A percentile compares a stretch with the other conserved stretches of the same genome.
These are phyloP conservation scores for Yamadazyma mexicana DNA, from an alignment of 1,139 yeast species.

Conservation along the genomic window DNA sequence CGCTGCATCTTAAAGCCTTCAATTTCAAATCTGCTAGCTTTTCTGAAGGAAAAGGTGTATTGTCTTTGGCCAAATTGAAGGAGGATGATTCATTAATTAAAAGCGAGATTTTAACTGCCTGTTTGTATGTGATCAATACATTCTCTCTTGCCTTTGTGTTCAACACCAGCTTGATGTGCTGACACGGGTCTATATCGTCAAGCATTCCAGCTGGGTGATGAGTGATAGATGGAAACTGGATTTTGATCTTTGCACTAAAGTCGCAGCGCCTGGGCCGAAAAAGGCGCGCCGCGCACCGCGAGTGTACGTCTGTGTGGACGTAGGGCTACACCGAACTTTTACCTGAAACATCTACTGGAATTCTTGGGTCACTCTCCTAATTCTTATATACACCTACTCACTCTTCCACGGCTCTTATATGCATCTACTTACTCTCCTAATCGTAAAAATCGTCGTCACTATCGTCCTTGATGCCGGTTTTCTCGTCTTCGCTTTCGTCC, in stretches of 20 bases:
- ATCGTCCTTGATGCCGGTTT: constrained; percentile 50
- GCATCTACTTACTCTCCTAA: too few relatives aligned
- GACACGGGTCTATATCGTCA: constrained; percentile 41
- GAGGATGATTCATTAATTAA: constrained; percentile 23
- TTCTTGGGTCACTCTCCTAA: too few relatives aligned
- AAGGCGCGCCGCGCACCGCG: too few relatives aligned
- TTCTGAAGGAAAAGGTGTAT: constrained; percentile 26
- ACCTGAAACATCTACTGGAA: too few relatives aligned
- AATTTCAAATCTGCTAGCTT: constrained; percentile 41
- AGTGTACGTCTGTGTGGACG: too few relatives aligned
- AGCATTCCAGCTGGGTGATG: constrained; percentile 11
- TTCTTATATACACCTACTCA: too few relatives aligned
- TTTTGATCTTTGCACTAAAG: background rate
- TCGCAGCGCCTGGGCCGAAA: background rate
- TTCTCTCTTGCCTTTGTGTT: constrained; percentile 55
- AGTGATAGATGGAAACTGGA: background rate
- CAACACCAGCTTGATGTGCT: constrained; percentile 54
- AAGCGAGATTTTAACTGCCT: constrained; percentile 52
- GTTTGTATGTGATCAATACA: constrained; percentile 56
- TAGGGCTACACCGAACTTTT: too few relatives aligned
- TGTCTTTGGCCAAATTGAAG: constrained; percentile 33
- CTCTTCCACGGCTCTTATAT: too few relatives aligned
- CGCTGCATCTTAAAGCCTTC: constrained; percentile 49
- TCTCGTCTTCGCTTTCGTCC: constrained; percentile 55
- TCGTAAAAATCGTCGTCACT: constrained; percentile 48